Percentiles rank a stretch among this genome's conserved stretches.
phyloP scores from a whole-genome alignment of 345 rosid species.

The Populus tremula region DNA sequence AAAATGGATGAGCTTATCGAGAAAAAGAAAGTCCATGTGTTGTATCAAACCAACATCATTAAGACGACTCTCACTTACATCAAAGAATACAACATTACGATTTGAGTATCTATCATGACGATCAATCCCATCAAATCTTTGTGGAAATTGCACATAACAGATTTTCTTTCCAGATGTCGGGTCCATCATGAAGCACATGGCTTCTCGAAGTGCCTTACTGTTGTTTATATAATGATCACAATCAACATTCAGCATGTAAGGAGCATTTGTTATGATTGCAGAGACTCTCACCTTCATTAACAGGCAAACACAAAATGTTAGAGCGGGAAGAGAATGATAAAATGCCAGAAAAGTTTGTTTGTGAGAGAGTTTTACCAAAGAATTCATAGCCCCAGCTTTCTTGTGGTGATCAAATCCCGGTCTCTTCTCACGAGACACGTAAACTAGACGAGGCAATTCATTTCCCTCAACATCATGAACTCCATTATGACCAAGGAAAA shows the following conservation, averaged over 20 bases:
- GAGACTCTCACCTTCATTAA: conserved; percentile 13
- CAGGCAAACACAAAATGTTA: background rate
- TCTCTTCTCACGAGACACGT: conserved; percentile 94
- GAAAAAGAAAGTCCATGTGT: background rate
- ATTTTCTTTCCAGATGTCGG: conserved; percentile 17
- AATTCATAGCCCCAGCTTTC: conserved; percentile 93
- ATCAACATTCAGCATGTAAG: conserved; percentile 20
- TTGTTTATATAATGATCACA: conserved; percentile 22
- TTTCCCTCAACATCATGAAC: conserved; percentile 67
- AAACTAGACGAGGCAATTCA: conserved; percentile 71
- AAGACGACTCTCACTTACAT: conserved; percentile 9
- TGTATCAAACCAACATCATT: background rate
- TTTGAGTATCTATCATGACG: conserved; percentile 22
- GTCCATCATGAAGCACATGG: conserved; percentile 24
- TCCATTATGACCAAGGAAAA: conserved; percentile 78
- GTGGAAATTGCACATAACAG: conserved; percentile 21
- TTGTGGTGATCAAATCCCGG: conserved; percentile 92
- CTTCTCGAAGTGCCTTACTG: conserved; percentile 17
- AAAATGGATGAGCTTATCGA: conserved; percentile 4
- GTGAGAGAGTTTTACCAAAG: conserved; percentile 49
- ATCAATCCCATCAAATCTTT: conserved; percentile 21
- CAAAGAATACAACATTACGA: conserved; percentile 20
- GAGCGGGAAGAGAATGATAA: background rate
- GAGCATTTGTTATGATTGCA: conserved; percentile 20
- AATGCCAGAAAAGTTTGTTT: background rate